Percentiles rank a stretch among this genome's conserved stretches.
These are phyloP conservation scores for Pistacia vera DNA, from an alignment of 345 rosid species.

Conservation along the genomic window DNA sequence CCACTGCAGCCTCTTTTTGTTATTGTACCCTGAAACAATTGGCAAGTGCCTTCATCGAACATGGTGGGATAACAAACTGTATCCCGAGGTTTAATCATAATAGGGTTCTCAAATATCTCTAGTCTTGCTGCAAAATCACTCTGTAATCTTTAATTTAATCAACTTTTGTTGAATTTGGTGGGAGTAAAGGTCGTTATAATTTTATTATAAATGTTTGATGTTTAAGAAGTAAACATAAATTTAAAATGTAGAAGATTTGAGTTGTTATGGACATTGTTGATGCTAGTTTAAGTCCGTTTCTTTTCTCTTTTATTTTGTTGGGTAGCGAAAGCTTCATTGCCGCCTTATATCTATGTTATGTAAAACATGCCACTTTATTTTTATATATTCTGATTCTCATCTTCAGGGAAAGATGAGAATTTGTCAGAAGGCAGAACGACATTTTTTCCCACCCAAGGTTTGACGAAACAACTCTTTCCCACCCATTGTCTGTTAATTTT, in stretches of 20 bases:
- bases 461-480: too few species aligned
- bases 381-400: too few species aligned
- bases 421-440: too few species aligned
- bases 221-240: constrained; percentile 1
- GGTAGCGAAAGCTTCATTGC: too few species aligned
- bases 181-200: neutral
- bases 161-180: constrained; percentile 2
- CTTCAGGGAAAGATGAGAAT: too few species aligned
- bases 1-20: constrained; percentile 78
- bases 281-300: too few species aligned
- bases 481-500: too few species aligned
- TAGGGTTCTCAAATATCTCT: constrained; percentile 5
- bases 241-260: neutral
- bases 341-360: too few species aligned
- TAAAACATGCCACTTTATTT: too few species aligned
- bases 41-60: constrained; percentile 14
- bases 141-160: constrained; percentile 22
- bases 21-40: constrained; percentile 54
- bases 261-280: neutral
- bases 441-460: too few species aligned
- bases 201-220: neutral
- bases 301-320: too few species aligned
- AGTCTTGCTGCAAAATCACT: neutral
- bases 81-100: neutral
- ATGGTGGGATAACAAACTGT: constrained; percentile 7